phyloP scores from a whole-genome alignment of 2,329 filamentous ascomycete genomes.

The Botryotinia globosa region DNA sequence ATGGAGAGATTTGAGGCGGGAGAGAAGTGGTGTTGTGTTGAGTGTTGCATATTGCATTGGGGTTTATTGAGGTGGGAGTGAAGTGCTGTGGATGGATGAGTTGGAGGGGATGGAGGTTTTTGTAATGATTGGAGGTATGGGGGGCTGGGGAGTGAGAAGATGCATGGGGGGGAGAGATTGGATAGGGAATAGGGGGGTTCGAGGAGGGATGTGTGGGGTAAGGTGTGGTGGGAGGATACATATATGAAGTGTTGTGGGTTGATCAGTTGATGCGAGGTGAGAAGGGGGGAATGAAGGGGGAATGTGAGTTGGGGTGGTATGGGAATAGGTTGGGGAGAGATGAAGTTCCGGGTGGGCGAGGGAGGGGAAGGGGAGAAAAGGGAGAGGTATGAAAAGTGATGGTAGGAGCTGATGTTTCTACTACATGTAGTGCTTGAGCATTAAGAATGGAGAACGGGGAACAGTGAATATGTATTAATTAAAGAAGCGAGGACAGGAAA shows the following conservation, averaged over 20 bases:
- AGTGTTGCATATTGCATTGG: not conserved
- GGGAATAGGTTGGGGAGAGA: not conserved
- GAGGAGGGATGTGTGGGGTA: not conserved
- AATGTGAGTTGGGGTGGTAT: not conserved
- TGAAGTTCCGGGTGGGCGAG: not conserved
- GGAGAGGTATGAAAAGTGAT: not conserved
- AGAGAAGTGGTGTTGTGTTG: not conserved
- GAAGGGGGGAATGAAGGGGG: not conserved
- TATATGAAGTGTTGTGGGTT: not conserved
- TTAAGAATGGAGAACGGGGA: not conserved
- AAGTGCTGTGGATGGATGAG: not conserved
- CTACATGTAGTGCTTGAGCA: not conserved
- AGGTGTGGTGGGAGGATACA: not conserved
- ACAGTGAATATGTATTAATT: not conserved
- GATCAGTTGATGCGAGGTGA: not conserved
- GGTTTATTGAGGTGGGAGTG: not conserved
- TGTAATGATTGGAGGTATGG: too few species aligned
- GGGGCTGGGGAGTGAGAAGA: too few species aligned
- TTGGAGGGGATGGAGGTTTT: too few species aligned
- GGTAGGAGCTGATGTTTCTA: not conserved
- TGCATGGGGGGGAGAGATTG: too few species aligned
- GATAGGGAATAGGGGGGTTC: not conserved
- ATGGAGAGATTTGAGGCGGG: not conserved
- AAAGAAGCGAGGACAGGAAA: not conserved
- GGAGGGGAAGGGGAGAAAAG: not conserved